These are phyloP conservation scores for Chlorella variabilis DNA, from an alignment of 163 green algal genomes.

Conservation along the genomic window DNA sequence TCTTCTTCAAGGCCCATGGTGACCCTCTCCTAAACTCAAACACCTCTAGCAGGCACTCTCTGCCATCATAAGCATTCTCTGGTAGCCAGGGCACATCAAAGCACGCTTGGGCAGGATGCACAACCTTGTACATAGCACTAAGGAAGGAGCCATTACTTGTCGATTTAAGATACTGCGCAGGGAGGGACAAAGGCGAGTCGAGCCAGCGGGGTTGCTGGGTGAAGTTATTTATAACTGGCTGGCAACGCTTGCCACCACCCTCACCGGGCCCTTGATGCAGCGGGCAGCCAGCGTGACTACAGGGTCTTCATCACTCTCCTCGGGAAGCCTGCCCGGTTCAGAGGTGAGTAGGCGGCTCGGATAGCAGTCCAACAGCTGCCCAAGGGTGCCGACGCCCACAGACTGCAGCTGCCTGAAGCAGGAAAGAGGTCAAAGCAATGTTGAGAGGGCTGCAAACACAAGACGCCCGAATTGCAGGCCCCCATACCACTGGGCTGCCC, in stretches of 20 bases:
- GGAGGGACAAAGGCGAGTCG: background rate
- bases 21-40: background rate
- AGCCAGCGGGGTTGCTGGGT: background rate
- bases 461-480: background rate
- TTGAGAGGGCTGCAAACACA: background rate
- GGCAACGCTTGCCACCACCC: background rate
- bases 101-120: background rate
- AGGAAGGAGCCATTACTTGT: background rate
- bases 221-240: no score
- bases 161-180: background rate
- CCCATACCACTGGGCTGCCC: no score
- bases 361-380: constrained; percentile 54
- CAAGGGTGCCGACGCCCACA: constrained; percentile 34
- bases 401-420: constrained; percentile 43
- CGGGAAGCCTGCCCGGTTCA: constrained; percentile 21
- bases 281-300: constrained; percentile 21
- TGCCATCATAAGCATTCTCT: background rate
- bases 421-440: background rate
- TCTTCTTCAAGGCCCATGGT: background rate
- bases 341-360: constrained; percentile 40
- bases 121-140: constrained; percentile 1
- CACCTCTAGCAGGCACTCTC: background rate
- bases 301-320: background rate
- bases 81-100: background rate
- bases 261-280: constrained; percentile 1